These are phyloP conservation scores for Candida glucosophila DNA, from an alignment of 1,139 yeast genomes.

Conservation along the genomic window DNA sequence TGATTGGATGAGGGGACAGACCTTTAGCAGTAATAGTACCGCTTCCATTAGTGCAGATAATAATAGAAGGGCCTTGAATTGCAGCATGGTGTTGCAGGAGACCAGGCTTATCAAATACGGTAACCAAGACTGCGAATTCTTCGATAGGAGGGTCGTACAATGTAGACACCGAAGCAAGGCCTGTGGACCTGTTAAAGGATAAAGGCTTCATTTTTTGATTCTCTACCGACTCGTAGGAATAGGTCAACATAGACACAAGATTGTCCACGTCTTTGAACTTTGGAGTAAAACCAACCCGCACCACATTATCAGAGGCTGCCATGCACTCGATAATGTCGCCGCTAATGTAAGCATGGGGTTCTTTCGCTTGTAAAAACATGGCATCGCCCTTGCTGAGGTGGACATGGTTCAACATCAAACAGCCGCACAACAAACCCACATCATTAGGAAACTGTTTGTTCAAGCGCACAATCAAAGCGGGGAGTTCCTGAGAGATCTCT, in stretches of 20 bases:
- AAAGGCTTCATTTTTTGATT: slow-evolving; percentile 83
- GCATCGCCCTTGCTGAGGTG: slow-evolving; percentile 86
- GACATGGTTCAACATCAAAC: slow-evolving; percentile 85
- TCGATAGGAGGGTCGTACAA: slow-evolving; percentile 94
- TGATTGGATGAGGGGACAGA: slow-evolving; percentile 25
- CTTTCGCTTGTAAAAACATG: slow-evolving; percentile 92
- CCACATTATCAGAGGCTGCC: slow-evolving; percentile 99
- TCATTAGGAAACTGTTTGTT: slow-evolving; percentile 88
- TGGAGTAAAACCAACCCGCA: slow-evolving; percentile 98
- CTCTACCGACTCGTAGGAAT: slow-evolving; percentile 79
- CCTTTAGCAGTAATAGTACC: slow-evolving; percentile 49
- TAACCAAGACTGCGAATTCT: slow-evolving; percentile 87
- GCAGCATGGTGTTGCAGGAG: slow-evolving; percentile 42
- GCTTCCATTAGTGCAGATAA: slow-evolving; percentile 73
- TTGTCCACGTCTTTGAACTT: slow-evolving; percentile 92
- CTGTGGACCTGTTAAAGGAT: slow-evolving; percentile 53
- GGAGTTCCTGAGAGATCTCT: slow-evolving; percentile 39
- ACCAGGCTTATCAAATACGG: slow-evolving; percentile 38
- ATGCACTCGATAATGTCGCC: slow-evolving; percentile 98
- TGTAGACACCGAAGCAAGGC: slow-evolving; percentile 52
- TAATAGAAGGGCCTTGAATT: slow-evolving; percentile 80
- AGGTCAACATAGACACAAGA: slow-evolving; percentile 85
- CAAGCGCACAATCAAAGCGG: slow-evolving; percentile 66
- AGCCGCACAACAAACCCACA: slow-evolving; percentile 93
- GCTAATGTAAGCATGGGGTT: slow-evolving; percentile 93